Evolutionary conservation across 768 basidiomycete species (phyloP), one percentile per base, ranked within the genome.

Genomic region (Lactarius psammicola): DNA sequence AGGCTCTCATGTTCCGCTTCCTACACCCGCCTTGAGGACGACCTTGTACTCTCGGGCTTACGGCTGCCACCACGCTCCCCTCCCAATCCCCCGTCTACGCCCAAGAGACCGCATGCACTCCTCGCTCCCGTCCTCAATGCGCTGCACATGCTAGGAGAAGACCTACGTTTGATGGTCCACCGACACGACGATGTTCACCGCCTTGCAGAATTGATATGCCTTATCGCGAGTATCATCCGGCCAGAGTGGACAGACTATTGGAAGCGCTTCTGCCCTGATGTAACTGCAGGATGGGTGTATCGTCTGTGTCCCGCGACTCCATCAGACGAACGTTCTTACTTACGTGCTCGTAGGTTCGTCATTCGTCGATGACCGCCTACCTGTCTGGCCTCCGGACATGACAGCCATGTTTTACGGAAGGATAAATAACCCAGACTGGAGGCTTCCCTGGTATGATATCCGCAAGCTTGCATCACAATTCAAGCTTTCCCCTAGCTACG

Each of bases 191-290:
- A 82, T 2, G 78, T 95, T 42, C 71, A 82, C 49, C 76, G 78
- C 59, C 77, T 95, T 11, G 86, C 81, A 10, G 84, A 86, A 9
- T 69, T 90, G 34, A 81, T 92, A 34, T 89, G 88, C 72, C 79
- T 80, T 5, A 74, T 90, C 63, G 86, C 88, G 61, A 72, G 82
- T 28, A 77, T 84, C 17, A 82, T 92, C 18, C 84, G 90, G 23
- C 86, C 87, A 0, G 94, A 94, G 72, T 96, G 94, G 95, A 85
- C 85, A 7, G 94, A 97, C 76, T 95, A 95, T 73, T 96, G 94
- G 95, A 88, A 89, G 71, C 83, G 94, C 15, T 77, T 93, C 49
- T 86, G 86, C 70, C 90, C 93, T 4, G 82, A 84, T 54, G 81
- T 81, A 31, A 77, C 82, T 69, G 76, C 78, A n/a, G 74, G 75